phyloP scores from a whole-genome alignment of 140 eudicot genomes.

The Cichorium intybus region DNA sequence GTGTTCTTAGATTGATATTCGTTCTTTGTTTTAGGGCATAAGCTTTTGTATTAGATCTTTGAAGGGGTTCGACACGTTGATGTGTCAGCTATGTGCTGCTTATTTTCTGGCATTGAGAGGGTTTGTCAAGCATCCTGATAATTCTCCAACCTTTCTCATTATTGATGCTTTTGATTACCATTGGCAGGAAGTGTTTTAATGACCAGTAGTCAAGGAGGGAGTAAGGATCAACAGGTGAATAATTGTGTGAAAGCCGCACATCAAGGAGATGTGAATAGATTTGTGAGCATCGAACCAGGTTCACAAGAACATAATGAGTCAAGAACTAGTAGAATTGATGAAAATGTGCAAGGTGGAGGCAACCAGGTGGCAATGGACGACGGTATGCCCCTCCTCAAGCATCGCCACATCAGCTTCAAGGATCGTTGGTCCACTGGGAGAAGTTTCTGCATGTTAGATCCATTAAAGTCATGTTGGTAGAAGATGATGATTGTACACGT shows the following conservation, averaged over 20 bases:
- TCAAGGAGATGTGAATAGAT: slow-evolving; percentile 34
- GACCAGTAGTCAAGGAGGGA: slow-evolving; percentile 42
- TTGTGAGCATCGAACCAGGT: slow-evolving; percentile 29
- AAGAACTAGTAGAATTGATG: slow-evolving; percentile 20
- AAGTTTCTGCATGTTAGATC: slow-evolving; percentile 72
- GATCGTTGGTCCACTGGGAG: slow-evolving; percentile 62
- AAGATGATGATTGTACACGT: slow-evolving; percentile 85
- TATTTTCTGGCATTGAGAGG: slow-evolving; percentile 38
- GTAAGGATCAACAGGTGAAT: slow-evolving; percentile 39
- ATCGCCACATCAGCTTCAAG: slow-evolving; percentile 54
- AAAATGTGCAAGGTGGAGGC: slow-evolving; percentile 16
- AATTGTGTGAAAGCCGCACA: slow-evolving; percentile 27
- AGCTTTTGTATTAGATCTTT: slow-evolving; percentile 37
- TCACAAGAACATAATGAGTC: slow-evolving; percentile 22
- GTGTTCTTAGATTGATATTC: slow-evolving; percentile 21
- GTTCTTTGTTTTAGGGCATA: slow-evolving; percentile 25
- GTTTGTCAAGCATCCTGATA: slow-evolving; percentile 19
- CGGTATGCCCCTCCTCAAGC: slow-evolving; percentile 21
- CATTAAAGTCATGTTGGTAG: slow-evolving; percentile 80
- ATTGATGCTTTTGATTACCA: slow-evolving; percentile 34
- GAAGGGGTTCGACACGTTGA: slow-evolving; percentile 47
- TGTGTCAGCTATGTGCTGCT: slow-evolving; percentile 38
- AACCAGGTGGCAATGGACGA: slow-evolving; percentile 30
- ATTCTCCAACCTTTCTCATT: slow-evolving; percentile 18
- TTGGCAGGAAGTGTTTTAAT: slow-evolving; percentile 52